A percentile compares a stretch with the other conserved stretches of the same genome.
phyloP scores from a whole-genome alignment of 228 moss, liverwort and hornwort species.

The Sphagnum fallax region DNA sequence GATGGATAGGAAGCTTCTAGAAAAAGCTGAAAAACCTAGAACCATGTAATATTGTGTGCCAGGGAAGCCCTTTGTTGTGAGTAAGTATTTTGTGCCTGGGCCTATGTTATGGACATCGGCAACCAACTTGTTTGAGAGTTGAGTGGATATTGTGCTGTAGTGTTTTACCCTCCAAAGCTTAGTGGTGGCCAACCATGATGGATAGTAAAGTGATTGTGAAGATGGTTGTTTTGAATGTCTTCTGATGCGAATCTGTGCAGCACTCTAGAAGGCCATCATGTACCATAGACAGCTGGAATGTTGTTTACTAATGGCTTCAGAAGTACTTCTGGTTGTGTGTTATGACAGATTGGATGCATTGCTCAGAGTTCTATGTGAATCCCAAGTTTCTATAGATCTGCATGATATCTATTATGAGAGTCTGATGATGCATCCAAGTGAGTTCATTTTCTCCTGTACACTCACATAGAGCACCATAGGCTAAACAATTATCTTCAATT shows the following conservation, averaged over 20 bases:
- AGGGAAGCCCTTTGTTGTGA: too few relatives aligned
- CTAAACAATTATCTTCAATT: background rate
- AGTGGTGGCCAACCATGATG: too few relatives aligned
- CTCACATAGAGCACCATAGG: background rate
- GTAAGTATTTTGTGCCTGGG: too few relatives aligned
- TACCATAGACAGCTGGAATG: background rate
- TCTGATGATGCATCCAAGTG: conserved; percentile 35
- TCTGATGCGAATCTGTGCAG: background rate
- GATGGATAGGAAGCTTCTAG: background rate
- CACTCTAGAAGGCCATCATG: background rate
- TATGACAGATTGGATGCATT: conserved; percentile 40
- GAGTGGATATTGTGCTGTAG: background rate
- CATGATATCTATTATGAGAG: conserved; percentile 78
- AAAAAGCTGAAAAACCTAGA: background rate
- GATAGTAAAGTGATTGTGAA: background rate
- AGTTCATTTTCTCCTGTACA: conserved; percentile 15
- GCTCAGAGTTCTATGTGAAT: conserved; percentile 37
- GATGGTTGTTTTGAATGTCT: background rate
- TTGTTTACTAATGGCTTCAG: too few relatives aligned
- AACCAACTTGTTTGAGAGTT: too few relatives aligned
- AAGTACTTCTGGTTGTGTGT: background rate
- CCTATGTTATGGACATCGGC: too few relatives aligned
- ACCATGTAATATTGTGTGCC: background rate
- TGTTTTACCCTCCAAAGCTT: background rate
- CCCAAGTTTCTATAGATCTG: conserved; percentile 36